Percentiles rank a stretch among this genome's conserved stretches.
phyloP scores from a whole-genome alignment of 345 rosid species.

The Psidium guajava region DNA sequence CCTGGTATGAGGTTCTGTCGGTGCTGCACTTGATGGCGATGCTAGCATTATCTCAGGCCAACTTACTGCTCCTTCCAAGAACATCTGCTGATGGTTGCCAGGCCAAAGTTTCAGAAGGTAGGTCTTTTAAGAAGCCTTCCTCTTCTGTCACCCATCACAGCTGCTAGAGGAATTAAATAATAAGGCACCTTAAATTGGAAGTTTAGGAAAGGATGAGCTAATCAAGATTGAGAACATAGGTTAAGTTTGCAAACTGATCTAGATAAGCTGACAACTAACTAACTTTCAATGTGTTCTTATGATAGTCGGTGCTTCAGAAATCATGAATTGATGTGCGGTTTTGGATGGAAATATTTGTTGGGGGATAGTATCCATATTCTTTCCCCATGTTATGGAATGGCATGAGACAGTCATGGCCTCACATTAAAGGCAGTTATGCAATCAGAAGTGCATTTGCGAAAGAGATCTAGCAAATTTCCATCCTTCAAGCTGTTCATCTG shows the following conservation, averaged over 20 bases:
- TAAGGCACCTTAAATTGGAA: not conserved
- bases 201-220: not conserved
- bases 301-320: not conserved
- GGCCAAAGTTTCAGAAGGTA: slow-evolving; percentile 93
- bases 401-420: not conserved
- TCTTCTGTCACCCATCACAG: not conserved
- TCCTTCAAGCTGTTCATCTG: not conserved
- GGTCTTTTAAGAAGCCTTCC: not conserved
- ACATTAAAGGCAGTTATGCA: not conserved
- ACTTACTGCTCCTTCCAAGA: slow-evolving; percentile 85
- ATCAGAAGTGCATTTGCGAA: not conserved
- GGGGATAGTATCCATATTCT: not conserved
- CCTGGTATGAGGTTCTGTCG: slow-evolving; percentile 95
- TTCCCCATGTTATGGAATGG: not conserved
- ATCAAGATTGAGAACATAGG: not conserved
- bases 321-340: not conserved
- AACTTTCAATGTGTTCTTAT: not conserved
- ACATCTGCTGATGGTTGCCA: slow-evolving; percentile 69
- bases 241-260: not conserved
- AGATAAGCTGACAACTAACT: not conserved
- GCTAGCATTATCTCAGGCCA: slow-evolving; percentile 83
- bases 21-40: slow-evolving; percentile 97
- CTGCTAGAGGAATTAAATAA: not conserved
- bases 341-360: not conserved
- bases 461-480: not conserved